Evolutionary conservation across 768 basidiomycete genomes (phyloP), one percentile per base, ranked within the genome.

Genomic region (Tylopilus balloui): DNA sequence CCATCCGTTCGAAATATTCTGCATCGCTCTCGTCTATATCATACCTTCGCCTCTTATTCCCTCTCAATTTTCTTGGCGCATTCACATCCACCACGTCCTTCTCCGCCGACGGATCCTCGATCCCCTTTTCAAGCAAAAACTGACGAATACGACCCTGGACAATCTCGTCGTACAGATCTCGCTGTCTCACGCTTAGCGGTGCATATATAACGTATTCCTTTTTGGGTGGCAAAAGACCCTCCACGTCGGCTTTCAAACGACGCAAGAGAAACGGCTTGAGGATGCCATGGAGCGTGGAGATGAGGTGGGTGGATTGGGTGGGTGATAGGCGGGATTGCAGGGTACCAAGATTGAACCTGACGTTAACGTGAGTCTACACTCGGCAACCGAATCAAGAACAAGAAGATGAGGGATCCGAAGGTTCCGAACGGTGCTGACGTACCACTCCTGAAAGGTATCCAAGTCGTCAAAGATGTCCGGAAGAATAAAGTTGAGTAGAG

Each of bases 131-230:
- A 12, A 80, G 66, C 20, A 89, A 65, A 69, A 84, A 86, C 28
- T 75, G 71, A 14, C 93, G 77, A 21, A 95, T 71, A 3, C 76
- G 79, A 0, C 90, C 84, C 19, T 78, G 75, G 14, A 94, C 72
- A 15, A 94, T 81, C 5, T 79, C 79, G 49, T 92, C 84, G 58
- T 95, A 97, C 21, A 95, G 71, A 49, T 88, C 81, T n/a, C 84
- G 81, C 62, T 98, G 96, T 44, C 77, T 76, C 21, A 80, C 71
- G 47, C 84, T 96, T 7, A 97, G 73, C 0, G 93, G 92, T 0
- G 92, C 92, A 52, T 94, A 95, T 0, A 98, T 77, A 2, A 97
- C 81, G 58, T 99, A 99, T 67, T 93, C 91, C 66, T 93, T 93
- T 71, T 92, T 92, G 3, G 88, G 88, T 0, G 96, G 96, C 4